These are phyloP conservation scores for Anaeromyces robustus DNA, from an alignment of 192 early-diverging fungal species.

Conservation along the genomic window DNA sequence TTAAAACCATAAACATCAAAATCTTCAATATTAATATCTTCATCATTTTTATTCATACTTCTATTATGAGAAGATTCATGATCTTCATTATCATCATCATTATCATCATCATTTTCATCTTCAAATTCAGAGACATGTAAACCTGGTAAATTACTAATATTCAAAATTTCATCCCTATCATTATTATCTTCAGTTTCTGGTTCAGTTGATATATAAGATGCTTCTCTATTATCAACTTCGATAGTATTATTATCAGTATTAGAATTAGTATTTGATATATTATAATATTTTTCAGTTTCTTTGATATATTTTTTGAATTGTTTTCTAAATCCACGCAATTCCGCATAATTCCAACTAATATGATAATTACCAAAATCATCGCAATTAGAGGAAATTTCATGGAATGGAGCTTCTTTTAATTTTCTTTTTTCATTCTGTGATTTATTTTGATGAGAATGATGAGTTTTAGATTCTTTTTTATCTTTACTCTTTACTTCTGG, in stretches of 20 bases:
- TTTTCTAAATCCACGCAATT: neutral
- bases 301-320: neutral
- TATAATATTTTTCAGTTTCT: neutral
- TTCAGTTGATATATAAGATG: neutral
- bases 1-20: neutral
- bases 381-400: neutral
- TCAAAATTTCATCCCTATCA: neutral
- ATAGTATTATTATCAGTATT: neutral
- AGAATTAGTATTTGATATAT: neutral
- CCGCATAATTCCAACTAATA: neutral
- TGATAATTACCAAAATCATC: neutral
- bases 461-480: too few relatives aligned
- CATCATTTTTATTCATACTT: neutral
- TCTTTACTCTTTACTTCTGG: too few relatives aligned
- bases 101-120: neutral
- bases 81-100: neutral
- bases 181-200: neutral
- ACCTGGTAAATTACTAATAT: neutral
- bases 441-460: too few relatives aligned
- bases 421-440: neutral
- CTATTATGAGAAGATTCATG: neutral
- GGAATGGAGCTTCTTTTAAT: neutral
- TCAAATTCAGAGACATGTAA: neutral
- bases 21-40: neutral
- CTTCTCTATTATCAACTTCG: neutral